Evolutionary conservation across 768 basidiomycete genomes (phyloP).

Genomic region (Tricholoma flavovirens): DNA sequence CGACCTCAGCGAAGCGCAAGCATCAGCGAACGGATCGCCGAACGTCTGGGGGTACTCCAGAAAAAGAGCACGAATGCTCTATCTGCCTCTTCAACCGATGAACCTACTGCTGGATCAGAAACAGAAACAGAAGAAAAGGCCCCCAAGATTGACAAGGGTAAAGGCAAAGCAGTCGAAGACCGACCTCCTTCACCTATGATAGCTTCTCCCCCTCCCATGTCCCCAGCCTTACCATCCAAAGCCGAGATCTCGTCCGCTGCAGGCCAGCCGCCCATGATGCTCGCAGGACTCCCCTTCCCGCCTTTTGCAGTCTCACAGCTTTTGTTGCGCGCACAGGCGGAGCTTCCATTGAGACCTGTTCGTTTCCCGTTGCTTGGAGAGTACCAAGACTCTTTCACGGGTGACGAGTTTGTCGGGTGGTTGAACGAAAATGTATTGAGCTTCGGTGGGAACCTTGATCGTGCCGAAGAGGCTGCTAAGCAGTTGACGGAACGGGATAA

Average conservation of each 20-base stretch:
- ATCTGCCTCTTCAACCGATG: constrained; percentile 26
- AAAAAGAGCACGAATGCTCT: constrained; percentile 42
- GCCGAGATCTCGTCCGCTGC: constrained; percentile 26
- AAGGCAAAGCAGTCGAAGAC: constrained; percentile 55
- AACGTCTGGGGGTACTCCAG: constrained; percentile 77
- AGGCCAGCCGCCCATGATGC: constrained; percentile 50
- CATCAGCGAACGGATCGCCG: constrained; percentile 82
- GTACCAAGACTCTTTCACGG: constrained; percentile 81
- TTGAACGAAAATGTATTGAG: constrained; percentile 71
- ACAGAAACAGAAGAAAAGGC: constrained; percentile 28
- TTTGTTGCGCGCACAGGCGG: constrained; percentile 62
- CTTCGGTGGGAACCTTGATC: constrained; percentile 72
- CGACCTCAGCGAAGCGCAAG: constrained; percentile 64
- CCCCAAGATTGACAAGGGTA: constrained; percentile 76
- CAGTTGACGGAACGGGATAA: constrained; percentile 59
- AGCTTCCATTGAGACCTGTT: constrained; percentile 65
- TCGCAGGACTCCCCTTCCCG: constrained; percentile 70
- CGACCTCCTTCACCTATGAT: constrained; percentile 27
- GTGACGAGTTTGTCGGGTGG: constrained; percentile 87
- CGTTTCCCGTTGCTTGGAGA: constrained; percentile 79
- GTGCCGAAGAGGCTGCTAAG: constrained; percentile 68
- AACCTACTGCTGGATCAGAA: constrained; percentile 20
- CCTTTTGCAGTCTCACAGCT: constrained; percentile 63
- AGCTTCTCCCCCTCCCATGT: constrained; percentile 59
- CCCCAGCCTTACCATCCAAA: constrained; percentile 53